These are phyloP conservation scores for Schwanniomyces yamadae DNA, from an alignment of 805 yeast genomes.

Conservation along the genomic window DNA sequence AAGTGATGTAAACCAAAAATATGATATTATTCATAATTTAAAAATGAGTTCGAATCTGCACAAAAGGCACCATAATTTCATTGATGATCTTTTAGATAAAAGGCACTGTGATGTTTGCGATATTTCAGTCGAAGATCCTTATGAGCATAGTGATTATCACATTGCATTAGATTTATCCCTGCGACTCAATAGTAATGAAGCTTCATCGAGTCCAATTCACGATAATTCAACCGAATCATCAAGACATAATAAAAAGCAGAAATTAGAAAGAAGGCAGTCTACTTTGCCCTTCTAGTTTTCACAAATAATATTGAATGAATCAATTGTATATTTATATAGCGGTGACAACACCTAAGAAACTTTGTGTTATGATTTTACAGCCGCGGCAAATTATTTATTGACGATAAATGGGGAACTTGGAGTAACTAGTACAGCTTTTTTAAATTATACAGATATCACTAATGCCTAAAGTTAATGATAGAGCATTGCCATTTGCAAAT, in stretches of 20 bases:
- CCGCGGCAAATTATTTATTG: background rate
- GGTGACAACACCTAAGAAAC: too few relatives aligned
- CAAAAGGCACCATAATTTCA: background rate
- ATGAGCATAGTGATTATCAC: conserved; percentile 58
- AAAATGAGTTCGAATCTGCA: conserved; percentile 5
- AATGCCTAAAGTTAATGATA: conserved; percentile 4
- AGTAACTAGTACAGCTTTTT: background rate
- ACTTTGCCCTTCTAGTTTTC: conserved; percentile 7
- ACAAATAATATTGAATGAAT: background rate
- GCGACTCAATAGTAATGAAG: conserved; percentile 13
- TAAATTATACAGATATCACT: background rate
- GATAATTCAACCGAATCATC: background rate
- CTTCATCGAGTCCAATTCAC: background rate
- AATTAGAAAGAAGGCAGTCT: conserved; percentile 7
- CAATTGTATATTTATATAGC: too few relatives aligned
- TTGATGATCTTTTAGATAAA: conserved; percentile 16
- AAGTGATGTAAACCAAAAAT: too few relatives aligned
- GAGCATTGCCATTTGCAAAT: conserved; percentile 64
- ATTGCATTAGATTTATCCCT: conserved; percentile 50
- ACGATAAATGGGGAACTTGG: too few relatives aligned
- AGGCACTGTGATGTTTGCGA: conserved; percentile 30
- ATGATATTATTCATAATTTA: conserved; percentile 1
- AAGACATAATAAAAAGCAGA: background rate
- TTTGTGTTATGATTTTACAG: background rate
- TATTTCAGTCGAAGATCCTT: conserved; percentile 24